These are phyloP conservation scores for Microbotryomycetes sp. DNA, from an alignment of 1,284 basidiomycete genomes.

Conservation along the genomic window DNA sequence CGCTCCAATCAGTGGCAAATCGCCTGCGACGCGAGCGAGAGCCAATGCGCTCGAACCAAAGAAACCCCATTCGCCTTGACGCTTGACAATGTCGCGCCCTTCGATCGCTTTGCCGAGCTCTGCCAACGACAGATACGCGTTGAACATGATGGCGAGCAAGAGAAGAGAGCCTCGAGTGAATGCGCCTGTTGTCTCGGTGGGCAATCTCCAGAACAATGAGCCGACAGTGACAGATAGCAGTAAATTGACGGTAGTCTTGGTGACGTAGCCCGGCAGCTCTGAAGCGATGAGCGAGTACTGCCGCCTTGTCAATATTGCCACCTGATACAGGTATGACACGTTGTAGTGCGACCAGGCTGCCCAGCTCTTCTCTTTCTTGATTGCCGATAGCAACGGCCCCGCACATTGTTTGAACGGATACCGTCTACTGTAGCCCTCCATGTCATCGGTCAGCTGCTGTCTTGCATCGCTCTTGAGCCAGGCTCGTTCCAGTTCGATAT, in stretches of 20 bases:
- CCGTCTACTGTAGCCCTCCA: slow-evolving; percentile 51
- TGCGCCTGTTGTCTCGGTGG: slow-evolving; percentile 27
- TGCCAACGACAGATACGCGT: slow-evolving; percentile 36
- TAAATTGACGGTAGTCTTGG: slow-evolving; percentile 37
- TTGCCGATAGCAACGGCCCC: slow-evolving; percentile 18
- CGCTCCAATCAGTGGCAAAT: slow-evolving; percentile 36
- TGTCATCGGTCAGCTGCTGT: slow-evolving; percentile 57
- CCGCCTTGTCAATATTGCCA: slow-evolving; percentile 33
- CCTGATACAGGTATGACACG: slow-evolving; percentile 29
- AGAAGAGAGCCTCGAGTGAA: slow-evolving; percentile 36
- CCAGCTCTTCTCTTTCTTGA: slow-evolving; percentile 22
- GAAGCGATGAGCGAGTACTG: slow-evolving; percentile 36
- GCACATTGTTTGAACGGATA: slow-evolving; percentile 57
- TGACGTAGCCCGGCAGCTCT: slow-evolving; percentile 34
- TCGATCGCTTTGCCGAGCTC: slow-evolving; percentile 36
- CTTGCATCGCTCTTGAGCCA: slow-evolving; percentile 56
- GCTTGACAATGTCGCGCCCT: slow-evolving; percentile 34
- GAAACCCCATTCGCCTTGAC: slow-evolving; percentile 37
- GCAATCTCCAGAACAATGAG: slow-evolving; percentile 35
- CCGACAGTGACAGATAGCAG: slow-evolving; percentile 35
- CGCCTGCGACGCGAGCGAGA: slow-evolving; percentile 34
- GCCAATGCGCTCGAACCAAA: slow-evolving; percentile 36
- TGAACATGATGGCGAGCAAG: slow-evolving; percentile 36
- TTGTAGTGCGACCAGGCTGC: slow-evolving; percentile 29
- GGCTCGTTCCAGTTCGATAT: slow-evolving; percentile 62